Evolutionary conservation across 192 early-diverging fungal species (phyloP).

Genomic region (Obelidium mucronatum): DNA sequence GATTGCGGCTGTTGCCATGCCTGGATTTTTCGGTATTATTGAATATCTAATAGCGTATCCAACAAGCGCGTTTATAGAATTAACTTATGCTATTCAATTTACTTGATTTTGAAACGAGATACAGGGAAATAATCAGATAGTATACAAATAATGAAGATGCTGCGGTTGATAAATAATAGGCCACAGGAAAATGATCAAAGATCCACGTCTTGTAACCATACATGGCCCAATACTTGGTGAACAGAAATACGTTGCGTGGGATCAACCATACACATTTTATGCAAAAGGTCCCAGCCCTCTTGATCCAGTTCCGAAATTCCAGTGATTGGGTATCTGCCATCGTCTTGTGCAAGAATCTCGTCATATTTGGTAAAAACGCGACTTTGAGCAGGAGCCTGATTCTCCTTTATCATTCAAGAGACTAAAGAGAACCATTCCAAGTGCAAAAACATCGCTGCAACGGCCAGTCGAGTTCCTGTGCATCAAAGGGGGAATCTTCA

Average conservation of each 20-base stretch:
- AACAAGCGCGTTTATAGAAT: not conserved
- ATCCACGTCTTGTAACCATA: slow-evolving; percentile 11
- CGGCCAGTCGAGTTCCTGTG: not conserved
- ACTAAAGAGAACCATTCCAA: slow-evolving; percentile 32
- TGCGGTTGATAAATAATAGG: not conserved
- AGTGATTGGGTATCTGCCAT: not conserved
- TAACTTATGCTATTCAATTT: slow-evolving; percentile 1
- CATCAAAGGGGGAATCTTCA: slow-evolving; percentile 1
- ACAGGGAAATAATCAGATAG: not conserved
- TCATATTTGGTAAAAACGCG: not conserved
- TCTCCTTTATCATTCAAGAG: slow-evolving; percentile 21
- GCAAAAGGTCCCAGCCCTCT: slow-evolving; percentile 31
- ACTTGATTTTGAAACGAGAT: not conserved
- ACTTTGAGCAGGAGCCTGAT: not conserved
- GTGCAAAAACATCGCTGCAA: slow-evolving; percentile 29
- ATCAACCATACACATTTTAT: slow-evolving; percentile 31
- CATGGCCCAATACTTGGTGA: slow-evolving; percentile 31
- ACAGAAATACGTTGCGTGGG: slow-evolving; percentile 5
- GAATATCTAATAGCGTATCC: not conserved
- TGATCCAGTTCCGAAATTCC: slow-evolving; percentile 11
- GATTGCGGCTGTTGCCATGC: too few species aligned
- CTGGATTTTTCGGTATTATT: too few species aligned
- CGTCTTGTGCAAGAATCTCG: not conserved
- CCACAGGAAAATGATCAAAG: not conserved
- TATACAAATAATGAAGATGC: not conserved